phyloP scores from a whole-genome alignment of 345 rosid genomes.

The Punica granatum region DNA sequence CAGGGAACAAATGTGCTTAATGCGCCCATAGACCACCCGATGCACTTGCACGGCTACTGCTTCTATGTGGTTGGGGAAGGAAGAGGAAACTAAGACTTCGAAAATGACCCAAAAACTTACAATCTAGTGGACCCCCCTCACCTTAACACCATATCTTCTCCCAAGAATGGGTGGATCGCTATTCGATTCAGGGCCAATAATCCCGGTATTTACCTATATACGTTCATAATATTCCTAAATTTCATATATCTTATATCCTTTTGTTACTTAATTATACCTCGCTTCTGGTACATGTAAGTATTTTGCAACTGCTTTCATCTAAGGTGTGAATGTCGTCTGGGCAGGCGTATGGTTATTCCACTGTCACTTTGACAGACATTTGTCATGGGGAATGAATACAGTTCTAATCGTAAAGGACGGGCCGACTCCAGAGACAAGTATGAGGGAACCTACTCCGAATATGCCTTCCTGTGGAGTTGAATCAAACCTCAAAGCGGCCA shows the following conservation, averaged over 20 bases:
- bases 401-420: background rate
- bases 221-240: too few species aligned
- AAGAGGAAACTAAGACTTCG: conserved; percentile 3
- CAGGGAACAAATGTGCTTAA: conserved; percentile 23
- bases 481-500: background rate
- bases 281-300: too few species aligned
- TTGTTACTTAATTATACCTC: too few species aligned
- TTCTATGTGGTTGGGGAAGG: conserved; percentile 11
- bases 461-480: background rate
- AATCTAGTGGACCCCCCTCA: conserved; percentile 23
- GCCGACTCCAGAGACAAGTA: background rate
- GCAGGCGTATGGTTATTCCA: background rate
- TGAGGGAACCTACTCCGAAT: background rate
- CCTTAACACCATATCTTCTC: conserved; percentile 17
- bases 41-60: conserved; percentile 21
- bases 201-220: conserved; percentile 5
- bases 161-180: conserved; percentile 23
- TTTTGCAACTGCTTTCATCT: too few species aligned
- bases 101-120: conserved; percentile 5
- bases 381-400: background rate
- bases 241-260: too few species aligned
- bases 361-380: background rate
- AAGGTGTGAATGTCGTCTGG: background rate
- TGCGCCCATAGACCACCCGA: conserved; percentile 21
- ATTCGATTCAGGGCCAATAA: conserved; percentile 17